phyloP scores from a whole-genome alignment of 2,329 filamentous ascomycete genomes.

The Claviceps lovelessii region DNA sequence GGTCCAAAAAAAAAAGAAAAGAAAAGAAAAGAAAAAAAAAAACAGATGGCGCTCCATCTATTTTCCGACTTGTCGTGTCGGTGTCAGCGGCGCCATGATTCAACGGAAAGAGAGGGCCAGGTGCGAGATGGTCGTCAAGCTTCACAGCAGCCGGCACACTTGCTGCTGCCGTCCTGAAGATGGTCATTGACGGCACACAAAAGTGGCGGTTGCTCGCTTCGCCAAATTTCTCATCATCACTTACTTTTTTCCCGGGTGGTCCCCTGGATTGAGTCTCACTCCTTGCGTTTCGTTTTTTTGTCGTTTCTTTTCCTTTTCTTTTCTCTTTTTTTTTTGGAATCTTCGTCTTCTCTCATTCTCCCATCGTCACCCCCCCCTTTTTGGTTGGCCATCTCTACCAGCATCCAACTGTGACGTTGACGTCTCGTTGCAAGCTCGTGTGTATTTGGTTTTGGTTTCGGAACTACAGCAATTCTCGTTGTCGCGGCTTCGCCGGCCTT shows the following conservation, averaged over 20 bases:
- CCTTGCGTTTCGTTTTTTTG: neutral
- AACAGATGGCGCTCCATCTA: neutral
- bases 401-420: constrained; percentile 2
- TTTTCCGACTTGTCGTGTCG: neutral
- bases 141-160: neutral
- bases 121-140: neutral
- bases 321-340: neutral
- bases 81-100: neutral
- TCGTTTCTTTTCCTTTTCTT: too few relatives aligned
- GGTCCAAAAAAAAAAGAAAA: neutral
- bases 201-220: constrained; percentile 3
- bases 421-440: constrained; percentile 2
- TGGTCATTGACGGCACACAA: neutral
- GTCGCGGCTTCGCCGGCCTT: constrained; percentile 5
- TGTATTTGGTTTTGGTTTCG: constrained; percentile 2
- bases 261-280: neutral
- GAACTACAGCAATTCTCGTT: constrained; percentile 2
- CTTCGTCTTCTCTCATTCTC: constrained; percentile 3
- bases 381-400: constrained; percentile 7
- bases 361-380: constrained; percentile 3
- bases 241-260: neutral
- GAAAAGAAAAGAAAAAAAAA: neutral
- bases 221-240: neutral
- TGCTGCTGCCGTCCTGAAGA: constrained; percentile 1
- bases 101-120: neutral